Percentiles rank a stretch among this genome's conserved stretches.
phyloP scores from a whole-genome alignment of 2,329 filamentous ascomycete genomes.

The Lecanoromycetidae sp. region DNA sequence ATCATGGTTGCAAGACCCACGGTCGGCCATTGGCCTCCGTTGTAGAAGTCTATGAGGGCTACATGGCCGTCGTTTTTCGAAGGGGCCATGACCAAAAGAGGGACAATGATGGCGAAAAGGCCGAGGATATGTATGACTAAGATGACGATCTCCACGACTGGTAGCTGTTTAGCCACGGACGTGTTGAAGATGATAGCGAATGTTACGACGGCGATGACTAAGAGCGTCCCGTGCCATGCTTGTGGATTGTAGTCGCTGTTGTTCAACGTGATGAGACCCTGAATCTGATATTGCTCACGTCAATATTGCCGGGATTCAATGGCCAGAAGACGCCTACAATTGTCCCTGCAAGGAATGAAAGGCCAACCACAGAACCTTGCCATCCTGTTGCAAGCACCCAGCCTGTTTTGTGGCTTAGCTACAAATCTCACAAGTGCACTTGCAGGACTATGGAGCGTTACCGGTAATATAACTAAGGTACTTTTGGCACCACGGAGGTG shows the following conservation, averaged over 20 bases:
- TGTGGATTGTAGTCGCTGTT: slow-evolving; percentile 20
- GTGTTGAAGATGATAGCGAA: slow-evolving; percentile 26
- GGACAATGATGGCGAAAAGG: slow-evolving; percentile 34
- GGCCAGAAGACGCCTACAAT: slow-evolving; percentile 27
- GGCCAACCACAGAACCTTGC: slow-evolving; percentile 18
- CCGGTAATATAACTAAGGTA: slow-evolving; percentile 40
- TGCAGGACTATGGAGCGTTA: slow-evolving; percentile 16
- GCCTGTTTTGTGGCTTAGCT: slow-evolving; percentile 22
- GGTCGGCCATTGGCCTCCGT: slow-evolving; percentile 31
- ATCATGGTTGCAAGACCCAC: slow-evolving; percentile 30
- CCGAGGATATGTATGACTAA: slow-evolving; percentile 33
- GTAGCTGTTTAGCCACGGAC: slow-evolving; percentile 21
- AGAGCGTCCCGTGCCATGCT: slow-evolving; percentile 24
- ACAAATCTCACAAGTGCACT: slow-evolving; percentile 14
- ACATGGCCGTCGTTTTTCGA: slow-evolving; percentile 24
- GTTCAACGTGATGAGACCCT: slow-evolving; percentile 18
- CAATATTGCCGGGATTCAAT: slow-evolving; percentile 19
- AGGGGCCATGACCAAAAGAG: slow-evolving; percentile 32
- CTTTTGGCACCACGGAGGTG: slow-evolving; percentile 37
- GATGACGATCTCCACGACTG: slow-evolving; percentile 29
- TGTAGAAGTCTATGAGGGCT: slow-evolving; percentile 32
- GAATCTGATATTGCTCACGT: not conserved
- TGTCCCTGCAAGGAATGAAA: slow-evolving; percentile 25
- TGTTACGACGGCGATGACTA: slow-evolving; percentile 21
- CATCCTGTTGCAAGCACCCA: slow-evolving; percentile 17